Base-by-base conservation (phyloP, 2,329 filamentous ascomycete species). In the Fusarium camptoceras region DNA sequence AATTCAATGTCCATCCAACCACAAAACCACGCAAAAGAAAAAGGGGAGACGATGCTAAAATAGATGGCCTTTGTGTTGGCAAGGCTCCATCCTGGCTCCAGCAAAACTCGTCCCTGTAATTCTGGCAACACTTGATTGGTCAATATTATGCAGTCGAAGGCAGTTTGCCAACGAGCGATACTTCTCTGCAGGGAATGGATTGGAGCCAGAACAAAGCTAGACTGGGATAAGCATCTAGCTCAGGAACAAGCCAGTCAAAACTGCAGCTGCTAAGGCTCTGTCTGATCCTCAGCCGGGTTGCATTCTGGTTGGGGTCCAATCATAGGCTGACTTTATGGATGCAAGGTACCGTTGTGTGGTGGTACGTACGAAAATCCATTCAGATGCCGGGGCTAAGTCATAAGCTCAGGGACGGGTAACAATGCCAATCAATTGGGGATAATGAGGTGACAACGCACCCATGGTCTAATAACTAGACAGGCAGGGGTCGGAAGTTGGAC, bases 221-320 rank as follows among this genome's bases (percentile, higher is more conserved):
- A 56, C 71, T 54, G 51, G 71, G 70, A 57, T 69, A 30, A 55
- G 42, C 56, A 53, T 64, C 53, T 73, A 59, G 71, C 56, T 58
- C 68, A 76, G 74, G 74, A 60, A 76, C 74, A 69, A 57, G 39
- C 73, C 73, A 75, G 63, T 75, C 44, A 73, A 67, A 71, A 61
- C 28, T 66, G 66, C 72, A 76, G 73, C 39, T 53, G 56, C 37
- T 53, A 55, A 55, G 58, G 59, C 24, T 60, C 49, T 64, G 50
- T 54, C 55, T 56, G 73, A 75, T 73, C 62, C 70, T 64, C 58
- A 59, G 47, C 70, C 57, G 54, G 73, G 65, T 51, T 68, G 34
- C 41, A 42, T 51, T 39, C 64, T 55, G 30, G 5, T 27, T 42
- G 44, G 42, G 51, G 54, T 39, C 73, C 73, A 75, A 75, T 75